Evolutionary conservation across 1,139 yeast genomes (phyloP), one percentile per base, ranked within the genome.

Genomic region (Pichia terricola): DNA sequence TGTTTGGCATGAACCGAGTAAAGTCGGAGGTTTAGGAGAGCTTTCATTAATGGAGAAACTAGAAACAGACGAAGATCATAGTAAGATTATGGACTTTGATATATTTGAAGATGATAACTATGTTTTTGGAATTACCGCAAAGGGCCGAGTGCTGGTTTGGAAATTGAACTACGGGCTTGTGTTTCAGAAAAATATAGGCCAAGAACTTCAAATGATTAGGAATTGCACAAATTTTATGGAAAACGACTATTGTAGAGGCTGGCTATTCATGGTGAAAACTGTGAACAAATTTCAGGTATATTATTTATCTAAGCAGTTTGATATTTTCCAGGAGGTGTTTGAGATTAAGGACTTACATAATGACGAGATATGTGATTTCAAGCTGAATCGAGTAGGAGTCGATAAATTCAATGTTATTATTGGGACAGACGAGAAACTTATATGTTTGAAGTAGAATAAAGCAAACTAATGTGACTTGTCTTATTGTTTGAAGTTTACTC

Each of bases 91-190:
- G 32, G 47, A 54, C 51, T 25, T 58, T 65, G 28, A 60, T 71
- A 67, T 81, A 27, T 76, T 83, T 1, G 69, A 73, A 51, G 77
- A 75, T 45, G 64, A 76, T 0, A 88, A 86, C 0, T 66, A 68
- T 42, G 68, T 81, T 36, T 73, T 72, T 3, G 58, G 70, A 0
- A 52, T 71, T 1, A 57, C 62, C 3, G 47, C 40, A 1, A 50
- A 34, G 0, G 46, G 62, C 11, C 39, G 45, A 0, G 47, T 81
- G 16, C 50, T 53, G 0, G 39, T 81, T 0, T 75, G 58, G 57
- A 77, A 77, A 4, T 58, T 81, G 28, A 8, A 9, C 7, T 22
- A 2, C 22, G 39, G 32, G 10, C 10, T 30, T 8, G 32, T 30
- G 7, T 28, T 10, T 16, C 25, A 26, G 22, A 25, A 28, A 7